Percentiles rank a stretch among this genome's conserved stretches.
Evolutionary conservation across 1,284 basidiomycete genomes (phyloP).

Genomic region (Athelia sp.): DNA sequence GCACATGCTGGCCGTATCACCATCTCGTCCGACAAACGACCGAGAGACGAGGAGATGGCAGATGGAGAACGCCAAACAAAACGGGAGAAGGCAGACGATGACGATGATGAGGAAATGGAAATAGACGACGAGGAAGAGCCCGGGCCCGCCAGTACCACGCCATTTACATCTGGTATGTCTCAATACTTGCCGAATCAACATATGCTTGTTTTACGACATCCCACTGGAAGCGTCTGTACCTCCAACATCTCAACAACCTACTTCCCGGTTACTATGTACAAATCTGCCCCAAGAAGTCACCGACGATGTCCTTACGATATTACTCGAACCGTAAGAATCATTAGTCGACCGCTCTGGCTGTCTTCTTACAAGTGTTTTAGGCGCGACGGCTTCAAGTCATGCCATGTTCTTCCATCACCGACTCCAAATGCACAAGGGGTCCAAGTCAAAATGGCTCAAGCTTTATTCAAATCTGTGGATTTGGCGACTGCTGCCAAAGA

Average conservation of each 20-base stretch:
- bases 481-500: conserved; percentile 74
- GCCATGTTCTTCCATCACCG: conserved; percentile 62
- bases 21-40: conserved; percentile 50
- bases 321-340: conserved; percentile 78
- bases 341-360: conserved; percentile 7
- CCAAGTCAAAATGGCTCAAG: conserved; percentile 71
- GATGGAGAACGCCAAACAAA: conserved; percentile 56
- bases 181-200: conserved; percentile 18
- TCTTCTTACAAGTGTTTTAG: conserved; percentile 31
- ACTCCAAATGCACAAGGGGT: conserved; percentile 56
- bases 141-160: conserved; percentile 7
- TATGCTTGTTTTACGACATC: conserved; percentile 23
- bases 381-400: conserved; percentile 72
- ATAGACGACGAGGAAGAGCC: conserved; percentile 75
- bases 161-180: conserved; percentile 36
- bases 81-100: conserved; percentile 65
- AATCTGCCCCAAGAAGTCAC: conserved; percentile 81
- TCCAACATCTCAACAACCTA: conserved; percentile 49
- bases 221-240: conserved; percentile 41
- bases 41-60: conserved; percentile 57
- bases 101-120: conserved; percentile 78
- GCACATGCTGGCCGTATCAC: conserved; percentile 31
- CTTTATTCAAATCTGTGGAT: conserved; percentile 66
- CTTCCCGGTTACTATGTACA: conserved; percentile 66
- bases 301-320: conserved; percentile 71